These are phyloP conservation scores for Monosporascus sp. DNA, from an alignment of 2,329 filamentous ascomycete species.

Conservation along the genomic window DNA sequence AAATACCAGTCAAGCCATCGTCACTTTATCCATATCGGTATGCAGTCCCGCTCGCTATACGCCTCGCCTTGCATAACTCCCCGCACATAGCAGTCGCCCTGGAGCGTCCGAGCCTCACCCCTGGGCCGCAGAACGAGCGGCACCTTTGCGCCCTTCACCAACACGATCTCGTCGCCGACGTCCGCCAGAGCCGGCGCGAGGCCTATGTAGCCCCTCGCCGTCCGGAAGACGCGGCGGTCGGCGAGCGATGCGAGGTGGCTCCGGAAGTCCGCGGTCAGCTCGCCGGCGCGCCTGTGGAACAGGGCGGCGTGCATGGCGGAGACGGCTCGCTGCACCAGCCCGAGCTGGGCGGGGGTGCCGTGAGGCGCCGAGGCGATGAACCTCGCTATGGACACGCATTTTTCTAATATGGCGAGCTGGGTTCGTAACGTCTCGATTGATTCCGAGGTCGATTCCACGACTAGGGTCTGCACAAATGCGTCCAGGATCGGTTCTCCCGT, in stretches of 20 bases:
- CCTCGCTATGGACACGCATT: conserved; percentile 7
- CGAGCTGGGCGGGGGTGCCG: conserved; percentile 6
- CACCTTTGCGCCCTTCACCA: conserved; percentile 12
- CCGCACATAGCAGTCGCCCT: conserved; percentile 13
- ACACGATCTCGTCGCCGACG: conserved; percentile 10
- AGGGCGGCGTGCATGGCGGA: conserved; percentile 6
- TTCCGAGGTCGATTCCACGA: conserved; percentile 6
- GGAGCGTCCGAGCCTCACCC: conserved; percentile 8
- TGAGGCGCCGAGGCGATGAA: conserved; percentile 5
- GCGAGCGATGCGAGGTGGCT: conserved; percentile 11
- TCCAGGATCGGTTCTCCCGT: conserved; percentile 11
- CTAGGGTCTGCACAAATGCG: conserved; percentile 12
- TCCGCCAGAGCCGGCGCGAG: conserved; percentile 11
- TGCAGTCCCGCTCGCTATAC: conserved; percentile 9
- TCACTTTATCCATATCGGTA: conserved; percentile 9
- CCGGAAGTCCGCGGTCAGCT: conserved; percentile 12
- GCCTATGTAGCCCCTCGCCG: conserved; percentile 12
- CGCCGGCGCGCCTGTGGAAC: conserved; percentile 7
- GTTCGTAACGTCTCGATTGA: conserved; percentile 4
- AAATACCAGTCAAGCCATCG: background rate
- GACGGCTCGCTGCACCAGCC: conserved; percentile 5
- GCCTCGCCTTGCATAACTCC: conserved; percentile 13
- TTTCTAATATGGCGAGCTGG: conserved; percentile 12
- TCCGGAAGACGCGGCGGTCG: conserved; percentile 9
- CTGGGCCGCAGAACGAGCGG: conserved; percentile 9